Percentiles rank a stretch among this genome's conserved stretches.
phyloP scores from a whole-genome alignment of 352 stramenopile species.

The Phytopythium mirpurense region DNA sequence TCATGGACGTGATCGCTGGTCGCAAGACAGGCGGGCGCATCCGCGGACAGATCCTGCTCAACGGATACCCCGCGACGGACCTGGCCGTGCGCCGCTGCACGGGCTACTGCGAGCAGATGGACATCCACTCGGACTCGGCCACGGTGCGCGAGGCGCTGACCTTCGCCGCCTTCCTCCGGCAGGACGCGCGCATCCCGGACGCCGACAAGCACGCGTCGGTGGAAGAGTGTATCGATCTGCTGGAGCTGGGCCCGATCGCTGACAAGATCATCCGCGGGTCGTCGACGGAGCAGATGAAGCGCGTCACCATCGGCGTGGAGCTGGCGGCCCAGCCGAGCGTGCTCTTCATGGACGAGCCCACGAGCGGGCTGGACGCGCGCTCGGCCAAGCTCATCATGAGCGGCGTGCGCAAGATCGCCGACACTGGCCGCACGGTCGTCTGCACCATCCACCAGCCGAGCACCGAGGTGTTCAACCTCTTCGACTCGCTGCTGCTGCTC shows the following conservation, averaged over 20 bases:
- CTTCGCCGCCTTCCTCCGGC: constrained; percentile 81
- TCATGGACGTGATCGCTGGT: constrained; percentile 89
- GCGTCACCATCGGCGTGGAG: constrained; percentile 40
- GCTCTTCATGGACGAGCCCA: constrained; percentile 62
- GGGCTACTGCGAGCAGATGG: constrained; percentile 81
- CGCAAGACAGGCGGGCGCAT: constrained; percentile 85
- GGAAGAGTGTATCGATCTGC: constrained; percentile 23
- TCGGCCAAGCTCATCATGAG: constrained; percentile 60
- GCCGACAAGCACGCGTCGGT: constrained; percentile 27
- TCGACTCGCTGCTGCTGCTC: constrained; percentile 73
- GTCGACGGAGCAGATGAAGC: constrained; percentile 42
- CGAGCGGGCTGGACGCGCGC: constrained; percentile 66
- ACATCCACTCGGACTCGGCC: constrained; percentile 82
- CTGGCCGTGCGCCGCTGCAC: constrained; percentile 26
- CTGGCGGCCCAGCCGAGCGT: constrained; percentile 74
- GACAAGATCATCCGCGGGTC: constrained; percentile 29
- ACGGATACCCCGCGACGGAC: constrained; percentile 57
- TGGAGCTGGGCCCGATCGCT: constrained; percentile 16
- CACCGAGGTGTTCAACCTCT: constrained; percentile 62
- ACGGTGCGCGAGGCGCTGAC: constrained; percentile 84
- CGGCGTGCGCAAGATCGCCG: constrained; percentile 64
- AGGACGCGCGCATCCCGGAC: constrained; percentile 21
- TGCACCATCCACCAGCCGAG: constrained; percentile 87
- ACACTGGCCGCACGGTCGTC: constrained; percentile 62
- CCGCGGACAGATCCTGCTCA: constrained; percentile 75